A percentile compares a stretch with the other conserved stretches of the same genome.
Conservation (phyloP, 495 filamentous ascomycete species). For the Annulohypoxylon nitens region DNA sequence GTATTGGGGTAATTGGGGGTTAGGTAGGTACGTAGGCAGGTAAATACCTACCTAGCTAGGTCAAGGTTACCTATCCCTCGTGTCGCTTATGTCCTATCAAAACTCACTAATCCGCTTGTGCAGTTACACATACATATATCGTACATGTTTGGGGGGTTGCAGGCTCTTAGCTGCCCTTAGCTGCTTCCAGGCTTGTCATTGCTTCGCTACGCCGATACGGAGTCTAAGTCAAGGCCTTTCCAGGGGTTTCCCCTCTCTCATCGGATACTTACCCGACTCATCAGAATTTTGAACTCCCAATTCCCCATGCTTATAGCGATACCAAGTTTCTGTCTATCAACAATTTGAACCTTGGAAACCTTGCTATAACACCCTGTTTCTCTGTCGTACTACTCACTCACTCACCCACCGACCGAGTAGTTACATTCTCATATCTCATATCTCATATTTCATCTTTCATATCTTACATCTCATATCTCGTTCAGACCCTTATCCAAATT, state of each 20-base stretch:
- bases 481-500: neutral
- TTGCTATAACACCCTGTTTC: too few relatives aligned
- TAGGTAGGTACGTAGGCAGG: neutral
- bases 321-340: too few relatives aligned
- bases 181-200: neutral
- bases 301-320: neutral
- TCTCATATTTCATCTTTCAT: neutral
- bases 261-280: neutral
- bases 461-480: neutral
- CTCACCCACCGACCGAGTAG: too few relatives aligned
- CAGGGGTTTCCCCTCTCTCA: slow-evolving; percentile 1
- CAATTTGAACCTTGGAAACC: too few relatives aligned
- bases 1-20: slow-evolving; percentile 14
- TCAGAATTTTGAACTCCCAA: neutral
- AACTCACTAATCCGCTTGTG: neutral
- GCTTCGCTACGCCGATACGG: slow-evolving; percentile 10
- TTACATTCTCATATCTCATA: neutral
- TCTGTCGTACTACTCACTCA: too few relatives aligned
- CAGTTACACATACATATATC: slow-evolving; percentile 10
- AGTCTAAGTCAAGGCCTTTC: neutral
- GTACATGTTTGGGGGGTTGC: neutral
- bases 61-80: neutral
- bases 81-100: slow-evolving; percentile 1
- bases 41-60: neutral
- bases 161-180: too few relatives aligned